Evolutionary conservation across 176 grass and related monocot genomes (phyloP), one percentile per base, ranked within the genome.

Genomic region (Poa pratensis): DNA sequence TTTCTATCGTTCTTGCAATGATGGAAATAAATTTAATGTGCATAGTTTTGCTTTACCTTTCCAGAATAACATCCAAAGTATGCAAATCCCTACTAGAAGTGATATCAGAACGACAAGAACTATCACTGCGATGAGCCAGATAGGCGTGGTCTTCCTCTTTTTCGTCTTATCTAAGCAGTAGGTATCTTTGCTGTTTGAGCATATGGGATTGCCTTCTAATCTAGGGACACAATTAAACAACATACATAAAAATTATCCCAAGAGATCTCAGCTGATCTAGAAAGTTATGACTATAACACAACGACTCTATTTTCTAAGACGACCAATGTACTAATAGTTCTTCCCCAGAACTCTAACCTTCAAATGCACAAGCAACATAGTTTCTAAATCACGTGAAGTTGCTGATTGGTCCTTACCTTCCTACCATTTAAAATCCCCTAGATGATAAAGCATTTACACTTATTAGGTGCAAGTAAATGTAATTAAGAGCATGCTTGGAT

Each of bases 141-240:
- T 61, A 46, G 2, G 14, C 32, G 16, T 73, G 8, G 5, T 81
- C 13, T 53, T 55, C 48, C 35, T 73, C 53, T 54, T 69, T 20
- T 32, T 75, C 7, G 30, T 75, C 49, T 57, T 57, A 10, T 55
- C 58, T 53, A 9, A 42, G 8, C 81, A 83, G 10, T 74, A 83
- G 0, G 23, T 39, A 23, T 6, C 70, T 35, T 30, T 84, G 20
- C 15, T 20, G 9, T 18, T 37, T 16, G 70, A 48, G 73, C 51
- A 67, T 78, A 82, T 11, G 5, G 64, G 86, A 61, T 77, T 83
- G 79, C 61, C 74, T 83, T 78, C 71, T 53, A 67, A 59, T 80
- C 59, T 76, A 50, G 14, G 18, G 7, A 52, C 19, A 22, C 18
- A 43, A 68, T 32, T 72, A 74, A 10, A 51, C 7, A 55, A 22